A percentile compares a stretch with the other conserved stretches of the same genome.
phyloP scores from a whole-genome alignment of 768 basidiomycete species.

The Hortiboletus flavorubellus region DNA sequence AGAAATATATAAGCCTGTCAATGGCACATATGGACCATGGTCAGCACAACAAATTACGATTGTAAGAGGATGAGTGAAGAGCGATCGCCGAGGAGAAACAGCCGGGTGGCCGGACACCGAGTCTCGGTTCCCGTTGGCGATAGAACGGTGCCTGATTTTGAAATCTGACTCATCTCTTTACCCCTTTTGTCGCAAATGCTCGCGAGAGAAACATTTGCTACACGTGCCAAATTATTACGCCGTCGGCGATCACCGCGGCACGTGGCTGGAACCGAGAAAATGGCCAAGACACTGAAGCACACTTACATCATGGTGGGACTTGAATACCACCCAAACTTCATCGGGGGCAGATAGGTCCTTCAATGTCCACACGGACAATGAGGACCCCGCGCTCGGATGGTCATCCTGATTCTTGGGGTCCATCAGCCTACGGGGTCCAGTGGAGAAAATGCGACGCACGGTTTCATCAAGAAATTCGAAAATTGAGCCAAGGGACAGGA shows the following conservation, averaged over 20 bases:
- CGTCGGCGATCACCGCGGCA: slow-evolving; percentile 1
- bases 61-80: background rate
- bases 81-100: slow-evolving; percentile 21
- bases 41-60: slow-evolving; percentile 20
- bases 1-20: slow-evolving; percentile 56
- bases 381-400: slow-evolving; percentile 13
- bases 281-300: background rate
- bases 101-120: background rate
- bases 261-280: slow-evolving; percentile 1
- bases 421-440: slow-evolving; percentile 5
- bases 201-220: background rate
- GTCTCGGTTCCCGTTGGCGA: slow-evolving; percentile 4
- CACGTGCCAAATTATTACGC: background rate
- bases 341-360: slow-evolving; percentile 35
- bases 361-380: slow-evolving; percentile 49
- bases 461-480: slow-evolving; percentile 20
- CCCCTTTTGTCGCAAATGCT: background rate
- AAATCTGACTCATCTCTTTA: slow-evolving; percentile 19
- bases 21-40: background rate
- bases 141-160: slow-evolving; percentile 18
- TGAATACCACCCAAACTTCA: slow-evolving; percentile 55
- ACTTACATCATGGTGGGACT: slow-evolving; percentile 60
- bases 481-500: slow-evolving; percentile 26
- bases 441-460: slow-evolving; percentile 11
- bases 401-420: slow-evolving; percentile 11